These are phyloP conservation scores for Aspergillus carbonarius DNA, from an alignment of 2,329 filamentous ascomycete genomes.

Conservation along the genomic window DNA sequence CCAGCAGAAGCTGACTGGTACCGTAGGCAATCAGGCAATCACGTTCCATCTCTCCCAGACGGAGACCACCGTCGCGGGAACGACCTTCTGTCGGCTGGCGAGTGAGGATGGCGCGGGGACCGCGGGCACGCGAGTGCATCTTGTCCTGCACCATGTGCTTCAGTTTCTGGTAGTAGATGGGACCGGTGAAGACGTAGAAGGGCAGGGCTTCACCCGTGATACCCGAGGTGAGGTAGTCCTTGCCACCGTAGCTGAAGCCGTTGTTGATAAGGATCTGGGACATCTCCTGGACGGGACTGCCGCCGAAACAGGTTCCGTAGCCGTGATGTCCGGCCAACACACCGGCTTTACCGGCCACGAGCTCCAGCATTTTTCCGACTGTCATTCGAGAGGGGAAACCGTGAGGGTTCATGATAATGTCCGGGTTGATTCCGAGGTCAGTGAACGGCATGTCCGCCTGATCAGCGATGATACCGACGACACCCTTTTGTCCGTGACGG, in stretches of 20 bases:
- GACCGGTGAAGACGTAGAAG: constrained; percentile 96
- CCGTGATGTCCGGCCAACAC: constrained; percentile 80
- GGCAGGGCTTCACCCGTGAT: constrained; percentile 93
- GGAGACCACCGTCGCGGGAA: constrained; percentile 85
- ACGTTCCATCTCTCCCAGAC: constrained; percentile 97
- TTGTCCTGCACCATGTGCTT: constrained; percentile 99
- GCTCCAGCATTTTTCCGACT: constrained; percentile 94
- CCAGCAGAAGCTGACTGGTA: constrained; percentile 84
- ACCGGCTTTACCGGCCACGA: constrained; percentile 90
- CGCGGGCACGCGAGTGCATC: constrained; percentile 93
- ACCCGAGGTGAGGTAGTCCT: constrained; percentile 92
- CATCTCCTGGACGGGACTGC: constrained; percentile 84
- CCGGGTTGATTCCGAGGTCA: constrained; percentile 84
- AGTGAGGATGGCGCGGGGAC: constrained; percentile 86
- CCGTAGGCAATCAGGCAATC: constrained; percentile 98
- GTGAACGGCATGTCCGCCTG: constrained; percentile 97
- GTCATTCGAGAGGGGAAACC: constrained; percentile 99
- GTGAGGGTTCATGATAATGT: constrained; percentile 99
- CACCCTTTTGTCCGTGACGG: constrained; percentile 96
- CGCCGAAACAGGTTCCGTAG: constrained; percentile 87
- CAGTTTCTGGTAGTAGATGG: constrained; percentile 98
- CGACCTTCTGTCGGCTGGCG: constrained; percentile 95
- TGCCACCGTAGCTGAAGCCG: constrained; percentile 95
- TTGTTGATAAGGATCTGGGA: constrained; percentile 77
- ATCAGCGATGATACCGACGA: constrained; percentile 92